A percentile compares a stretch with the other conserved stretches of the same genome.
Conservation (phyloP, 352 stramenopile species). For the Phytophthora pinifolia region DNA sequence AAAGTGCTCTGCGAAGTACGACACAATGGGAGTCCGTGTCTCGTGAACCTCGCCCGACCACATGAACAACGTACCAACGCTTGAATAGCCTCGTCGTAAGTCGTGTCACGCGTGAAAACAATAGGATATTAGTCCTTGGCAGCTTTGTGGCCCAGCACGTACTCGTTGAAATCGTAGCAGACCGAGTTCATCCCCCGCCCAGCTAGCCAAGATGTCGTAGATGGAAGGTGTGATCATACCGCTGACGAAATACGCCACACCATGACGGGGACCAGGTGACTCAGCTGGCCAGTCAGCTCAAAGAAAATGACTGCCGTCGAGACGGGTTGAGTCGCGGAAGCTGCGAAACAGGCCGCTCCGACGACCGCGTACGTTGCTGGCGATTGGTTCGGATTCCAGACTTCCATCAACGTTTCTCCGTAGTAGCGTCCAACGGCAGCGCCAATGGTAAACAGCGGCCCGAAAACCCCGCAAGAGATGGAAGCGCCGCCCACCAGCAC, state of each 20-base stretch:
- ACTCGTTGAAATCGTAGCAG: slow-evolving; percentile 82
- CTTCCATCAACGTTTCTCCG: slow-evolving; percentile 75
- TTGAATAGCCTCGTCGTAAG: slow-evolving; percentile 68
- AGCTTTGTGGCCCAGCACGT: slow-evolving; percentile 66
- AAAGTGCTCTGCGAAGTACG: slow-evolving; percentile 42
- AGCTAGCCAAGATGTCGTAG: slow-evolving; percentile 83
- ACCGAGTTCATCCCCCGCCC: slow-evolving; percentile 77
- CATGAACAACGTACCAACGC: slow-evolving; percentile 39
- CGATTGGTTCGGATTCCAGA: slow-evolving; percentile 76
- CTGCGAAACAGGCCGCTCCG: slow-evolving; percentile 89
- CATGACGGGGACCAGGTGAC: slow-evolving; percentile 85
- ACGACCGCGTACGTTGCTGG: slow-evolving; percentile 89
- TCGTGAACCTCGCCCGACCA: not conserved
- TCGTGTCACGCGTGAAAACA: slow-evolving; percentile 73
- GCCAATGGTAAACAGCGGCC: slow-evolving; percentile 81
- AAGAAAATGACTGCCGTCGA: slow-evolving; percentile 89
- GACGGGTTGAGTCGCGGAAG: slow-evolving; percentile 90
- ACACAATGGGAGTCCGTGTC: not conserved
- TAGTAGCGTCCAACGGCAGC: slow-evolving; percentile 73
- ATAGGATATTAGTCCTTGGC: slow-evolving; percentile 55
- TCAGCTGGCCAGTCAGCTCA: slow-evolving; percentile 78
- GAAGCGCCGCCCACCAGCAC: slow-evolving; percentile 70
- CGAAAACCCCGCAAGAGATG: slow-evolving; percentile 80
- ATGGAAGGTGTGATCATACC: slow-evolving; percentile 76
- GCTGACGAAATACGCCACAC: slow-evolving; percentile 82